phyloP scores from a whole-genome alignment of 495 filamentous ascomycete genomes.

The Podospora appendiculata region DNA sequence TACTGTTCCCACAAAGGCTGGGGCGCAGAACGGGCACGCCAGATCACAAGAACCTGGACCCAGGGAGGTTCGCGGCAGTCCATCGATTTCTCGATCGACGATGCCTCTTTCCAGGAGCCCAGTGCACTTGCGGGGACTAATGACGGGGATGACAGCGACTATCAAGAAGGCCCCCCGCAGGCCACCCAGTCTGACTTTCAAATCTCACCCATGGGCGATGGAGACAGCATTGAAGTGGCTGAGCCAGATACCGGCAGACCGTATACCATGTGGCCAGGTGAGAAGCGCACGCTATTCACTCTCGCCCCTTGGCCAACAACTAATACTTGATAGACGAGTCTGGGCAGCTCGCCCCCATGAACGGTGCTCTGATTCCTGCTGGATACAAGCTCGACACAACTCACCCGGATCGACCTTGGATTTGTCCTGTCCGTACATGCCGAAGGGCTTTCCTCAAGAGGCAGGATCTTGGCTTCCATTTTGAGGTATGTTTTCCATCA shows the following conservation, averaged over 20 bases:
- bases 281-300: background rate
- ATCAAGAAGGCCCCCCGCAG: too few relatives aligned
- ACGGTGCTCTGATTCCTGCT: conserved; percentile 15
- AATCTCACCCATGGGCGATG: too few relatives aligned
- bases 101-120: too few relatives aligned
- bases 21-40: conserved; percentile 8
- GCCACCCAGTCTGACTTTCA: too few relatives aligned
- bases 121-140: too few relatives aligned
- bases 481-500: conserved; percentile 6
- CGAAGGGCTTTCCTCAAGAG: conserved; percentile 3
- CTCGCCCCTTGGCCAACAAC: background rate
- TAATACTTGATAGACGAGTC: background rate
- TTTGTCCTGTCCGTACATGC: conserved; percentile 19
- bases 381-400: conserved; percentile 14
- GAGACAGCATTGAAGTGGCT: conserved; percentile 10
- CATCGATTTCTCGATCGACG: too few relatives aligned
- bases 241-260: conserved; percentile 14
- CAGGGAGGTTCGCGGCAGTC: too few relatives aligned
- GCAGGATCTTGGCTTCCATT: conserved; percentile 16
- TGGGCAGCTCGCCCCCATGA: background rate
- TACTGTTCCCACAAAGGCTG: conserved; percentile 20
- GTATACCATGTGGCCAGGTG: conserved; percentile 23
- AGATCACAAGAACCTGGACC: background rate
- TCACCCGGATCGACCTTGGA: conserved; percentile 9
- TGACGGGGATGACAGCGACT: too few relatives aligned